Base-by-base conservation (phyloP, 352 stramenopile genomes). In the Globisporangium sylvaticum region DNA sequence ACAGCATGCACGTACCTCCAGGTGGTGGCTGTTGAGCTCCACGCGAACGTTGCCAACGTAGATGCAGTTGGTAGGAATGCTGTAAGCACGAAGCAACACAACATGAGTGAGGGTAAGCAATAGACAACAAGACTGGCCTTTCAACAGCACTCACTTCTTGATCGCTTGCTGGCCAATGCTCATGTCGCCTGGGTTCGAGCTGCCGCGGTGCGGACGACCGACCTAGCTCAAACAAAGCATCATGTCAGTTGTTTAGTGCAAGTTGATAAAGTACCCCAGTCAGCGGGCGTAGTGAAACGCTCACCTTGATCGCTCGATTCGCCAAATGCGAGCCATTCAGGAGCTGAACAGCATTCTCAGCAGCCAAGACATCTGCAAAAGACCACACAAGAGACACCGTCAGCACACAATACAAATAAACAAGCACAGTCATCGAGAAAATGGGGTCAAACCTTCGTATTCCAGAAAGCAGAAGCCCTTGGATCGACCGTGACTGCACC, bases 401-500 rank as follows among this genome's bases (percentile, higher is more conserved):
- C n/a, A 61, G 62, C 20, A 54, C 31, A 48, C 32, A 15, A 12
- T 4, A 58, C 10, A 29, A 54, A 5, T 14, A 27, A 58, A 8
- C 27, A 58, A 31, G 24, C 24, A 20, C n/a, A 1, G 14, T 18
- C 12, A 10, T 7, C 25, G 24, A 9, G 18, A 15, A 24, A 58
- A 18, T 20, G 54, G 53, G 54, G 5, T 34, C 54, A 12, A 46
- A 84, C 77, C 77, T 52, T 93, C 81, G 42, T 89, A 93, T 61
- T 93, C 85, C 62, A 93, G 72, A 65, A 93, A 93, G 68, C 85
- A 93, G 57, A 91, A 93, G 0, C 85, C 85, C 65, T 93, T 93
- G 9, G 85, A 93, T 29, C 85, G 79, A 9, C 74, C 77, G 5
- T 78, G 77, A 22, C 85, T 93, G 37, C 18, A 12, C 29, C 68